Base-by-base conservation (phyloP, 495 filamentous ascomycete species). In the Oidiodendron maius region DNA sequence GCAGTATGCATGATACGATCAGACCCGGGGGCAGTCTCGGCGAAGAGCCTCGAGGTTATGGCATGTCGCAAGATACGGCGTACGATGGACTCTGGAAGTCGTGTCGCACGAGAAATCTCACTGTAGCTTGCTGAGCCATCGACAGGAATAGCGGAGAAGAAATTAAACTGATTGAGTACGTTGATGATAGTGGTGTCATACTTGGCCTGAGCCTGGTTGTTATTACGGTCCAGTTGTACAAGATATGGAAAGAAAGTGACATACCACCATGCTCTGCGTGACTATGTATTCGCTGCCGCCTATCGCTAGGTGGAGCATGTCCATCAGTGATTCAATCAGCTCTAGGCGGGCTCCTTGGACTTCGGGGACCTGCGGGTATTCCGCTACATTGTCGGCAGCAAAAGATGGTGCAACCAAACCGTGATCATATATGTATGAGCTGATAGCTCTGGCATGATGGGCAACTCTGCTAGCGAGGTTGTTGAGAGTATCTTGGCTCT, bases 21-120 rank as follows among this genome's bases (percentile, higher is more conserved):
- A 32, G 46, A 37, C 25, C 10, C 24, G 53, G 9, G 58, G 50
- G 15, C n/a, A 25, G 71, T 66, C 51, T 77, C 74, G 32, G 56
- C 55, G 61, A 77, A 78, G 50, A 77, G 66, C 39, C 64, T 67
- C 45, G 69, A 62, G 32, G 63, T 70, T 52, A 76, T 74, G 28
- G 66, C 71, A 46, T 70, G 66, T 13, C 58, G 63, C 15, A 74
- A 42, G 38, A 75, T 50, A 2, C 71, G 65, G 37, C 52, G 55
- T 15, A 72, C 61, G 18, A 65, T 57, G 16, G 53, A 54, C 28
- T 53, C 37, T 0, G 59, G 50, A 15, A 71, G 50, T 3, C 52
- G 56, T 6, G 57, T 59, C 3, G 23, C 43, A 17, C 44, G 32
- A 3, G 69, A 61, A 13, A 71, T 53, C 12, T 67, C 62, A 10